Conservation (phyloP, 495 filamentous ascomycete species). For the Lichina pygmaea region DNA sequence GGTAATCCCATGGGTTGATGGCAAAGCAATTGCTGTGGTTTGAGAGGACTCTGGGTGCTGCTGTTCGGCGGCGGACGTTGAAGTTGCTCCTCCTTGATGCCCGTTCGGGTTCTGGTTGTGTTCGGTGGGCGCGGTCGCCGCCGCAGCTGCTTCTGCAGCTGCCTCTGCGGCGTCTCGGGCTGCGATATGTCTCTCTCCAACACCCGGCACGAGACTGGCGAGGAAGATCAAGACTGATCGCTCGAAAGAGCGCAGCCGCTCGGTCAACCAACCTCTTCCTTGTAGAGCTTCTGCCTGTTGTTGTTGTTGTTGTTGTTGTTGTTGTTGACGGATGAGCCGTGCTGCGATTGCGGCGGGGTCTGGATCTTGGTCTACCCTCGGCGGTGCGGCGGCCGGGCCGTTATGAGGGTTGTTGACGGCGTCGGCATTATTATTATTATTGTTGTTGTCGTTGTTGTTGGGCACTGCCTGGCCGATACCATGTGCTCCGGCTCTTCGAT, state of each 20-base stretch:
- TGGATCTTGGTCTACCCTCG: conserved; percentile 9
- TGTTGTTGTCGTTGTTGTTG: background rate
- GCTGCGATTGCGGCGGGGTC: conserved; percentile 26
- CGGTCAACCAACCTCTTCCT: conserved; percentile 19
- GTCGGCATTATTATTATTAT: background rate
- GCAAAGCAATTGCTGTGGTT: no score
- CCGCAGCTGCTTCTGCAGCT: conserved; percentile 4
- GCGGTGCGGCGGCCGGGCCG: conserved; percentile 1
- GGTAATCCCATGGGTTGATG: no score
- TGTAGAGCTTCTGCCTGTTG: no score
- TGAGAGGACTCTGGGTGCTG: no score
- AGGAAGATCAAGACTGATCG: conserved; percentile 58
- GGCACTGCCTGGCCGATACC: background rate
- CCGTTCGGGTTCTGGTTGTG: no score
- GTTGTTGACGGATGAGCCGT: conserved; percentile 23
- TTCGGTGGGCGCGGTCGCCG: no score
- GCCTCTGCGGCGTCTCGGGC: conserved; percentile 35
- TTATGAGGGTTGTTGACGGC: conserved; percentile 2
- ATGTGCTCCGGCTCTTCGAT: background rate
- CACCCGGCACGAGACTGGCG: conserved; percentile 59
- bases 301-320: conserved; percentile 20
- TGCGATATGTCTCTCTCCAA: conserved; percentile 60
- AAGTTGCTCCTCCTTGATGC: no score
- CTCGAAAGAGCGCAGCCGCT: conserved; percentile 35
- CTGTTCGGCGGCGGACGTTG: no score